A percentile compares a stretch with the other conserved stretches of the same genome.
Evolutionary conservation across 202 grass and related monocot species (phyloP).

Genomic region (Zoysia matrella): DNA sequence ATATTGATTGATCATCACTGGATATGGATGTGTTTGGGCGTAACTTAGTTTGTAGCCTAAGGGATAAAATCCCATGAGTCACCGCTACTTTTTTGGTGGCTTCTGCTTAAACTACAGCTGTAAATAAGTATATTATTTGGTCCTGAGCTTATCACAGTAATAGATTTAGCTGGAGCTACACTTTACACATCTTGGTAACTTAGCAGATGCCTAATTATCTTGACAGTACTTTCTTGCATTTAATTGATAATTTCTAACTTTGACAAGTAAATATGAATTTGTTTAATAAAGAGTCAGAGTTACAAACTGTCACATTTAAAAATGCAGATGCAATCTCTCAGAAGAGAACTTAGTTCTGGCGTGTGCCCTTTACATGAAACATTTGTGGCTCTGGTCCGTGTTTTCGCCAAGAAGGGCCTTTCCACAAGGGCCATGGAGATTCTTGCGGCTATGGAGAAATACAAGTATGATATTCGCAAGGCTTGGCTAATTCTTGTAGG

Average conservation of each 20-base stretch:
- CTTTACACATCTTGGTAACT: constrained; percentile 1
- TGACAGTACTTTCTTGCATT: neutral
- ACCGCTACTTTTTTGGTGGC: neutral
- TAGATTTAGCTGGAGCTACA: constrained; percentile 12
- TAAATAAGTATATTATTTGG: constrained; percentile 29
- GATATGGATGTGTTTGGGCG: neutral
- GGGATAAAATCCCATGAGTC: neutral
- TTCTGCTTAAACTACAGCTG: neutral
- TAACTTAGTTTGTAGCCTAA: neutral
- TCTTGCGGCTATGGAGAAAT: constrained; percentile 94
- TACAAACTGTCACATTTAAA: constrained; percentile 25
- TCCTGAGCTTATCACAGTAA: neutral
- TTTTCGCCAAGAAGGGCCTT: constrained; percentile 89
- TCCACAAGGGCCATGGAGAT: constrained; percentile 94
- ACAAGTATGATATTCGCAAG: constrained; percentile 90
- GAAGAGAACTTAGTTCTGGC: constrained; percentile 88
- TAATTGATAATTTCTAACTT: neutral
- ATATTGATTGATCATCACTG: neutral
- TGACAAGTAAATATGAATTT: neutral
- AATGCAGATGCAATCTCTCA: constrained; percentile 94
- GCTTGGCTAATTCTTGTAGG: constrained; percentile 96
- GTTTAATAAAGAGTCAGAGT: constrained; percentile 13
- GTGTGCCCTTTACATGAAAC: constrained; percentile 88
- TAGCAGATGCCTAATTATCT: constrained; percentile 15
- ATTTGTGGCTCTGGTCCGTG: constrained; percentile 81